Conservation (phyloP, 345 rosid species). For the Salix koriyanagi region DNA sequence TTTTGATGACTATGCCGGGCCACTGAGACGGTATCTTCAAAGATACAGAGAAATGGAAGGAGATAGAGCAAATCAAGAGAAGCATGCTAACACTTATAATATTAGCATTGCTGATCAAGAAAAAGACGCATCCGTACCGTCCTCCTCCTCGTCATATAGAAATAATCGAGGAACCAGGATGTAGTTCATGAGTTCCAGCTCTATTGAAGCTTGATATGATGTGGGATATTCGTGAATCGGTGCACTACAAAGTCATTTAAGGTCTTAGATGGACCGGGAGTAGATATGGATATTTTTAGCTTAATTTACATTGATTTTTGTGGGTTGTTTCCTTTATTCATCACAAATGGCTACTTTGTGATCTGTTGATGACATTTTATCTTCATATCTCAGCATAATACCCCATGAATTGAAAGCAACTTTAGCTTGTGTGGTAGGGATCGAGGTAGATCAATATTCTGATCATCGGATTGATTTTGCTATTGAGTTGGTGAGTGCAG, state of each 20-base stretch:
- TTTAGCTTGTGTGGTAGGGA: not conserved
- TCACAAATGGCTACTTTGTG: not conserved
- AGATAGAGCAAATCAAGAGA: slow-evolving; percentile 4
- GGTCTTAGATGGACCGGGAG: not conserved
- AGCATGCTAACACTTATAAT: not conserved
- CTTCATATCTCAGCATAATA: not conserved
- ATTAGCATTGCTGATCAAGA: not conserved
- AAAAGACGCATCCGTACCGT: not conserved
- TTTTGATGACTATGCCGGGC: slow-evolving; percentile 16
- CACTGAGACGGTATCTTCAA: slow-evolving; percentile 8
- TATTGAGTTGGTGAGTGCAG: not conserved
- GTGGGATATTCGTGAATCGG: not conserved
- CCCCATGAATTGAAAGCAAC: not conserved
- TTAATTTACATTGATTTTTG: not conserved
- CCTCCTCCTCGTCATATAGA: not conserved
- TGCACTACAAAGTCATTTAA: not conserved
- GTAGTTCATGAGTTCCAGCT: not conserved
- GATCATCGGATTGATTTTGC: not conserved
- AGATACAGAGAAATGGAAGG: slow-evolving; percentile 12
- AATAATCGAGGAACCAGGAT: not conserved
- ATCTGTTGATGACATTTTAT: not conserved
- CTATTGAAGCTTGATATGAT: not conserved
- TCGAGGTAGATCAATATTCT: not conserved
- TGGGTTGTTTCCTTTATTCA: not conserved
- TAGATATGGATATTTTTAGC: not conserved